Conservation (phyloP, 352 stramenopile genomes). For the Globisporangium cystogenes region DNA sequence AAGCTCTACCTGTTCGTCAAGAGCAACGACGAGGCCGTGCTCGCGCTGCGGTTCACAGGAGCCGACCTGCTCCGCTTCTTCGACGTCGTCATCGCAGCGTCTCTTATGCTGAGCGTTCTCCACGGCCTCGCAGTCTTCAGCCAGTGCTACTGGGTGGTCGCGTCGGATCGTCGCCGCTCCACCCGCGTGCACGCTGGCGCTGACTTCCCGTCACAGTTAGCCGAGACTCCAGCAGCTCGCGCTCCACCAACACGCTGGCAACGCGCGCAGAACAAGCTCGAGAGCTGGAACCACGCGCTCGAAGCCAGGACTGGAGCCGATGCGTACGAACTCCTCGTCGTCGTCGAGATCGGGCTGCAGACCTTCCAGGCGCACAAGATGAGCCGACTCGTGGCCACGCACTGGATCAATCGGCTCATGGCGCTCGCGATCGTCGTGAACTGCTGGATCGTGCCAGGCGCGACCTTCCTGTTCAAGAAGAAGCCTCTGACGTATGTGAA, state of each 20-base stretch:
- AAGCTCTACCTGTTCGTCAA: slow-evolving; percentile 1
- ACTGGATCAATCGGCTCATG: slow-evolving; percentile 16
- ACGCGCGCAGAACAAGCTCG: neutral
- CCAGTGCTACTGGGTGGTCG: slow-evolving; percentile 4
- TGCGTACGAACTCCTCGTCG: slow-evolving; percentile 4
- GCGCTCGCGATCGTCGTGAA: slow-evolving; percentile 16
- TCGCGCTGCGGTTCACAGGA: neutral
- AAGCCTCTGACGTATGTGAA: slow-evolving; percentile 6
- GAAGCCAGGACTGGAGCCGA: neutral
- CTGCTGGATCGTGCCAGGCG: slow-evolving; percentile 18
- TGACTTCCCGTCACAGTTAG: too few species aligned
- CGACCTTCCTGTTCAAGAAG: slow-evolving; percentile 7
- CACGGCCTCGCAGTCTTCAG: neutral
- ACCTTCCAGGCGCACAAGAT: slow-evolving; percentile 7
- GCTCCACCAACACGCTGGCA: too few species aligned
- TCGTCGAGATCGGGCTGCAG: slow-evolving; percentile 12
- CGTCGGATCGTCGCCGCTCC: neutral
- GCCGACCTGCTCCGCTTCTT: slow-evolving; percentile 2
- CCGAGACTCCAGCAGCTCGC: neutral
- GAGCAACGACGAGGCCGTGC: too few species aligned
- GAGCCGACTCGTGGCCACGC: slow-evolving; percentile 6
- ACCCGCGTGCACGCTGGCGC: neutral
- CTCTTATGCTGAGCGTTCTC: neutral
- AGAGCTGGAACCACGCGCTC: neutral
- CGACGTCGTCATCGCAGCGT: neutral